phyloP scores from a whole-genome alignment of 805 yeast species.

The Diddensiella caesifluorescens region DNA sequence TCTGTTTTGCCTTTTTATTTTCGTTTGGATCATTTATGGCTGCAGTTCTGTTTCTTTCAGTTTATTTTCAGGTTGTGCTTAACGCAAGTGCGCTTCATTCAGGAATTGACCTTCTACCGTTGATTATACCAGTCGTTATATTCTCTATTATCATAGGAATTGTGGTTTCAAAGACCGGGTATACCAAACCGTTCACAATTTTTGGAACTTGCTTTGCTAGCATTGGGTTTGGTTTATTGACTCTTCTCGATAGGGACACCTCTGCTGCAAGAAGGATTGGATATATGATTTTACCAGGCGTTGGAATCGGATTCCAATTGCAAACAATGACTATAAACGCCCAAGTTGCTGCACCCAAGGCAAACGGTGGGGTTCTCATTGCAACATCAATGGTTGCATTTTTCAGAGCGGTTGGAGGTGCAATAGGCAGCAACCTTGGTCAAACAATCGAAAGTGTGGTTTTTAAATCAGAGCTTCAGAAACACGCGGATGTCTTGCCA shows the following conservation, averaged over 20 bases:
- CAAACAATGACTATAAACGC: constrained; percentile 41
- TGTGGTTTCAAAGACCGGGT: constrained; percentile 38
- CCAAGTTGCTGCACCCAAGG: constrained; percentile 46
- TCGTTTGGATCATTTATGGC: constrained; percentile 46
- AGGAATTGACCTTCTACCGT: constrained; percentile 40
- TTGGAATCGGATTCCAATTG: constrained; percentile 41
- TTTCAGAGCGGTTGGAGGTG: constrained; percentile 41
- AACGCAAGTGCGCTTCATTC: constrained; percentile 37
- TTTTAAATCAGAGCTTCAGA: constrained; percentile 19
- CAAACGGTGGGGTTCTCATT: constrained; percentile 46
- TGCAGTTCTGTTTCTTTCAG: constrained; percentile 42
- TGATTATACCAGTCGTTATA: constrained; percentile 40
- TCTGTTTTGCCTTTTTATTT: constrained; percentile 37
- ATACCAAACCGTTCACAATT: constrained; percentile 40
- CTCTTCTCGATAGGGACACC: constrained; percentile 39
- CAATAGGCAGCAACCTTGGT: constrained; percentile 39
- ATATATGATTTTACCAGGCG: constrained; percentile 41
- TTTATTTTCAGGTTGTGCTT: constrained; percentile 43
- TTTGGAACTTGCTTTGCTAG: constrained; percentile 35
- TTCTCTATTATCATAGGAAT: constrained; percentile 41
- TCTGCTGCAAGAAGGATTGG: constrained; percentile 38
- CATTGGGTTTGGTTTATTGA: constrained; percentile 42
- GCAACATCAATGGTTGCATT: constrained; percentile 43
- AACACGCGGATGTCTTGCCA: not conserved
- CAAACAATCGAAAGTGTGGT: constrained; percentile 38